phyloP scores from a whole-genome alignment of 257 asterid genomes.

The Solanum sejunctum region DNA sequence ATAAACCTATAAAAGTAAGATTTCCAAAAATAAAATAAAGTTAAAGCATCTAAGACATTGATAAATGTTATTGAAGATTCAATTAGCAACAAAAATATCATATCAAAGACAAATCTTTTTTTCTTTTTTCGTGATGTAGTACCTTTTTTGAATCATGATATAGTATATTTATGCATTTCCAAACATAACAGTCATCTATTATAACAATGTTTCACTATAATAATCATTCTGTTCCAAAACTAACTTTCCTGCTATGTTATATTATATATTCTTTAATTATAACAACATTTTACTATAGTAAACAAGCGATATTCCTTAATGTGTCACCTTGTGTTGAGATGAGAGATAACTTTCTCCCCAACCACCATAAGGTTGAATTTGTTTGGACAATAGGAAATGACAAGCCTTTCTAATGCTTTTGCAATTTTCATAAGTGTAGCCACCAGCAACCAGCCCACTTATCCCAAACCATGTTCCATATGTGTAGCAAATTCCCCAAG shows the following conservation, averaged over 20 bases:
- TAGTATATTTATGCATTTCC: too few relatives aligned
- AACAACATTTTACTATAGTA: neutral
- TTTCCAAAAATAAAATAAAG: neutral
- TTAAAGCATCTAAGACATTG: neutral
- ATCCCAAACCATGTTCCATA: slow-evolving; percentile 75
- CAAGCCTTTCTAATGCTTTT: slow-evolving; percentile 42
- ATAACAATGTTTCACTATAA: neutral
- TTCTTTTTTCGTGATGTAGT: neutral
- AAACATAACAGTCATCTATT: neutral
- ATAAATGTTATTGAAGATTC: too few relatives aligned
- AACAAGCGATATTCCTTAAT: neutral
- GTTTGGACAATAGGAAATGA: slow-evolving; percentile 53
- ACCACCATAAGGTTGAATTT: slow-evolving; percentile 51
- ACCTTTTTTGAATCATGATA: neutral
- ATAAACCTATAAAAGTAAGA: slow-evolving; percentile 23
- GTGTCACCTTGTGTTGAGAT: slow-evolving; percentile 42
- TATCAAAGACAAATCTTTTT: neutral
- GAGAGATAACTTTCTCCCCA: slow-evolving; percentile 82
- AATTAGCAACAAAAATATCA: too few relatives aligned
- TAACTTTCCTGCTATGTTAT: neutral
- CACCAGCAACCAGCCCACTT: slow-evolving; percentile 37
- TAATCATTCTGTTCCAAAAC: neutral
- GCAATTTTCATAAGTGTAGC: slow-evolving; percentile 36
- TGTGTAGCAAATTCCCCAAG: slow-evolving; percentile 74
- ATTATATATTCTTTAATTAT: neutral